Base-by-base conservation (phyloP, 108 stramenopile genomes). In the Skeletonema menzelii region DNA sequence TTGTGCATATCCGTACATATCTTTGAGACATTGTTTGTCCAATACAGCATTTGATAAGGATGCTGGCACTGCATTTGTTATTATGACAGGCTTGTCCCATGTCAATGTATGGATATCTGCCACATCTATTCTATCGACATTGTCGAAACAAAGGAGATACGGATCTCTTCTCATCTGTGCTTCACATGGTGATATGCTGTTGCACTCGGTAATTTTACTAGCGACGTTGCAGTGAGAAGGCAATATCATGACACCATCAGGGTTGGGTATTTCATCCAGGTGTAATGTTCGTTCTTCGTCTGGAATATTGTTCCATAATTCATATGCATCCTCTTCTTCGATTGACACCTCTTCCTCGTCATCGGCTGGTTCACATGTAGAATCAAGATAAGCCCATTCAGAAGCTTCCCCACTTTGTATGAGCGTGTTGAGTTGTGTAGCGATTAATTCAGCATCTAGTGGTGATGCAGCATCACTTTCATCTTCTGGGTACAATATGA, bases 121-220 rank as follows among this genome's bases (percentile, higher is more conserved):
- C 17, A 72, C 46, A 30, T 63, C 34, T 26, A 82, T 42, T 46
- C 80, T 59, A 14, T 30, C 31, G 8, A 77, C 76, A 35, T 82
- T 82, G 31, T 82, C 80, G 17, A 72, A 72, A 0, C 11, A 24
- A 7, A 82, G 32, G 22, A 82, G 63, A 2, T 60, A 56, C 24
- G 80, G 80, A 59, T 82, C 80, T 65, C 80, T 34, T 28, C 40
- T 38, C 62, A 76, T 22, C 30, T 82, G 80, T 69, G 56, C 66
- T 47, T 72, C 63, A 13, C 42, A 66, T 13, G 73, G 67, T 32
- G 67, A 68, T 17, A 60, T 47, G 8, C 27, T 27, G 12, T 59
- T 13, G 26, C 2, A 2, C 10, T 65, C 67, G 7, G 60, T 27
- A 40, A 15, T 13, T 14, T 14, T 44, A 27, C 8, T 20, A n/a